Conservation (phyloP, 2,329 filamentous ascomycete species). For the Fusarium stilboides region DNA sequence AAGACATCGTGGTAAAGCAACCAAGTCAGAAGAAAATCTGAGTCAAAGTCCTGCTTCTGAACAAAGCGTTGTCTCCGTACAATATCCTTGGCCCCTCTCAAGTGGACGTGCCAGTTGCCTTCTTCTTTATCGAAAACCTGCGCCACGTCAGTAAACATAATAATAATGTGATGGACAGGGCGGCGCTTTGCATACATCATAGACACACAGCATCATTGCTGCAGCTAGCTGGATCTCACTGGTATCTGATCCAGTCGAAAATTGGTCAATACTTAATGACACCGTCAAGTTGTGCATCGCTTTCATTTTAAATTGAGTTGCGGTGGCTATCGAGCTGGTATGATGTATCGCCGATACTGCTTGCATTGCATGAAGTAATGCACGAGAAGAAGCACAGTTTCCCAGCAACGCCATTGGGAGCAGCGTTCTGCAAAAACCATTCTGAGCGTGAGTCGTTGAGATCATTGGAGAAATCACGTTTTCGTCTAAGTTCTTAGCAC, state of each 20-base stretch:
- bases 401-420: background rate
- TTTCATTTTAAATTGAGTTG: background rate
- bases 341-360: conserved; percentile 2
- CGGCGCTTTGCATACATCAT: background rate
- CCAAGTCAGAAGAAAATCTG: background rate
- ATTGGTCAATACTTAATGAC: background rate
- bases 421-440: background rate
- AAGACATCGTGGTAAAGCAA: background rate
- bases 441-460: conserved; percentile 6
- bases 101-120: background rate
- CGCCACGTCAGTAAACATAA: background rate
- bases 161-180: accelerated
- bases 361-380: conserved; percentile 5
- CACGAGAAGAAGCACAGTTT: background rate
- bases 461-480: conserved; percentile 3
- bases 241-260: background rate
- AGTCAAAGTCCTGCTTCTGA: accelerated
- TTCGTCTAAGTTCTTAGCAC: background rate
- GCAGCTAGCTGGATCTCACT: background rate
- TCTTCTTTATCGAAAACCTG: conserved; percentile 10
- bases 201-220: conserved; percentile 14
- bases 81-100: background rate
- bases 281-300: background rate
- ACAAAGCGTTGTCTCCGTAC: background rate
- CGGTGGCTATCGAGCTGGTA: background rate